These are phyloP conservation scores for Hemileccinum rubropunctum DNA, from an alignment of 768 basidiomycete genomes.

Conservation along the genomic window DNA sequence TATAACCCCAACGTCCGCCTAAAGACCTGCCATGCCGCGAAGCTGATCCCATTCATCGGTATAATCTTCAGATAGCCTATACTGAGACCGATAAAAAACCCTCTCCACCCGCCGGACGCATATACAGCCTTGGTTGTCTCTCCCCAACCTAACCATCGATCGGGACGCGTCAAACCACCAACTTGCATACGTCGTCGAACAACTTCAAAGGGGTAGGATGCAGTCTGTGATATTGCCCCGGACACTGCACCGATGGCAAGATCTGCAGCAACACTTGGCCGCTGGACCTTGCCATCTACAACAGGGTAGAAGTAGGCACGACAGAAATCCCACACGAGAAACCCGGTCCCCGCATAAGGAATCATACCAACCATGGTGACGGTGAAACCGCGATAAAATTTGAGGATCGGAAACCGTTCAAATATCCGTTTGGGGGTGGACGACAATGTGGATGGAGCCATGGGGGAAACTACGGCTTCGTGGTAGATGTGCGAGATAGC, in stretches of 20 bases:
- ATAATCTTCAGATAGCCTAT: constrained; percentile 94
- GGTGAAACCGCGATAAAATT: constrained; percentile 97
- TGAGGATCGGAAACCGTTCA: constrained; percentile 68
- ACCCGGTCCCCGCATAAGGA: constrained; percentile 93
- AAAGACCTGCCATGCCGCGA: constrained; percentile 76
- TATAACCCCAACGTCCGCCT: constrained; percentile 30
- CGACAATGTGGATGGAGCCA: constrained; percentile 15
- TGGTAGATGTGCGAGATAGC: constrained; percentile 67
- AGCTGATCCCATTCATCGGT: constrained; percentile 94
- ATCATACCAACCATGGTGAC: constrained; percentile 91
- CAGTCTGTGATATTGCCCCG: constrained; percentile 83
- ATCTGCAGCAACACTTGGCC: constrained; percentile 54
- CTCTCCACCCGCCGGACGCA: constrained; percentile 68
- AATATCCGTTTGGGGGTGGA: constrained; percentile 37
- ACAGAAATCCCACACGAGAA: constrained; percentile 86
- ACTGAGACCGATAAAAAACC: constrained; percentile 87
- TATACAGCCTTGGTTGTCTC: constrained; percentile 76
- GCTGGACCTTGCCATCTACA: constrained; percentile 37
- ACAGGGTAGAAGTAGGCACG: constrained; percentile 57
- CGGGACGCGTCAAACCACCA: constrained; percentile 76
- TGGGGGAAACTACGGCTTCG: constrained; percentile 46
- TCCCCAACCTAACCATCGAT: constrained; percentile 71
- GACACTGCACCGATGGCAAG: constrained; percentile 82
- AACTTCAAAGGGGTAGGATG: constrained; percentile 93
- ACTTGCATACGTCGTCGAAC: constrained; percentile 93